A percentile compares a stretch with the other conserved stretches of the same genome.
Conservation (phyloP, 306 rosid genomes). For the Vigna angularis region DNA sequence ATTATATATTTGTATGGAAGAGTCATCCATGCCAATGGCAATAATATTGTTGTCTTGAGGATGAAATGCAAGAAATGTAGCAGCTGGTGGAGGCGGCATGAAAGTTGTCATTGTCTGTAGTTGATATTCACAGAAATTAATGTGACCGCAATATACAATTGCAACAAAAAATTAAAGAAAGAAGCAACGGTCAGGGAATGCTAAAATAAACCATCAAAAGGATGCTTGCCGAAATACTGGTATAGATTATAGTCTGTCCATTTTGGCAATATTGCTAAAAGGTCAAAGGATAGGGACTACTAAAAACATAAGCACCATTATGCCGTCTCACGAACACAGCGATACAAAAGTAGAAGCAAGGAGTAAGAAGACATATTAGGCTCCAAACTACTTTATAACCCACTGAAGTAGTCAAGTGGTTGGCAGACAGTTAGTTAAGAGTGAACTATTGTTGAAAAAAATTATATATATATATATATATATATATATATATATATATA, state of each 20-base stretch:
- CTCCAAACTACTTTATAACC: background rate
- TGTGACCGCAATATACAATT: slow-evolving; percentile 26
- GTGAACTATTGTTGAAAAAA: background rate
- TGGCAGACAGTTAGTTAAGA: background rate
- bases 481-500: no score
- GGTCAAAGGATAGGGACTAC: slow-evolving; percentile 29
- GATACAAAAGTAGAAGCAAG: background rate
- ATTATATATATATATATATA: no score
- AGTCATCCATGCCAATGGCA: slow-evolving; percentile 99
- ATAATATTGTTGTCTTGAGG: slow-evolving; percentile 99
- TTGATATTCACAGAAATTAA: slow-evolving; percentile 38
- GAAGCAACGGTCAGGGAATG: background rate
- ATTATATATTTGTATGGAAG: slow-evolving; percentile 93
- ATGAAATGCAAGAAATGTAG: slow-evolving; percentile 97
- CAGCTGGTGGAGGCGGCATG: slow-evolving; percentile 99
- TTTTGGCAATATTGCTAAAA: slow-evolving; percentile 4
- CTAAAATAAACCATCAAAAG: slow-evolving; percentile 28
- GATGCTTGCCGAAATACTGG: background rate
- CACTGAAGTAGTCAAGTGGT: background rate
- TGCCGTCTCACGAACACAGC: background rate
- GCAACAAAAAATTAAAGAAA: background rate
- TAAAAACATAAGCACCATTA: background rate
- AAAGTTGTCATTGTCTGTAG: slow-evolving; percentile 99
- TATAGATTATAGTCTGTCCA: slow-evolving; percentile 9
- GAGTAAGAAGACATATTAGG: slow-evolving; percentile 2